These are phyloP conservation scores for Melaleuca quinquenervia DNA, from an alignment of 345 rosid genomes.

Conservation along the genomic window DNA sequence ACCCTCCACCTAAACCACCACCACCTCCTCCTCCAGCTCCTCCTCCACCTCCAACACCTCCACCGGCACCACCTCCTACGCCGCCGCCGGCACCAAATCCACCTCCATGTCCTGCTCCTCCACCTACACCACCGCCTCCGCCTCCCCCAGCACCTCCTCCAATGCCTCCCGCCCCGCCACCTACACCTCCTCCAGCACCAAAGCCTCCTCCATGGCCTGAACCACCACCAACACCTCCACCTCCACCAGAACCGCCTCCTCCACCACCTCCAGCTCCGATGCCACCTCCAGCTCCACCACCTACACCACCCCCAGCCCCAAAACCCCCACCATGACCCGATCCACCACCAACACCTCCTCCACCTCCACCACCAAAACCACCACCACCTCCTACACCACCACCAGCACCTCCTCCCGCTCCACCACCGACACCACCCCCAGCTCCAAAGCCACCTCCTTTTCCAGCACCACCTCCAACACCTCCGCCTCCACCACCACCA, in stretches of 20 bases:
- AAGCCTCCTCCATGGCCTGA: conserved; percentile 32
- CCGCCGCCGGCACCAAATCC: conserved; percentile 19
- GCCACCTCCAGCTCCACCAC: conserved; percentile 17
- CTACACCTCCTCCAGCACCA: conserved; percentile 30
- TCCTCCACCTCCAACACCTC: conserved; percentile 35
- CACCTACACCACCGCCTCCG: conserved; percentile 16
- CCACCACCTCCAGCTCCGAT: conserved; percentile 23
- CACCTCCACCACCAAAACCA: conserved; percentile 19
- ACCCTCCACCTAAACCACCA: conserved; percentile 38
- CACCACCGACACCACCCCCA: conserved; percentile 23
- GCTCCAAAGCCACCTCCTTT: conserved; percentile 29
- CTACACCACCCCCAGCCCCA: conserved; percentile 5
- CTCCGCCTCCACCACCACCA: conserved; percentile 32
- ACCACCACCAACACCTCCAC: conserved; percentile 32
- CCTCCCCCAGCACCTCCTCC: conserved; percentile 33
- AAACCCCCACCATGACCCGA: conserved; percentile 7
- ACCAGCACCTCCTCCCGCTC: conserved; percentile 27
- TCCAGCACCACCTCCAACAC: conserved; percentile 28
- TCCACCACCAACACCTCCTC: conserved; percentile 28
- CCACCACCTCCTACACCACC: conserved; percentile 29
- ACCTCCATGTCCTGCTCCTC: conserved; percentile 34
- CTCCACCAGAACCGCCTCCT: conserved; percentile 37
- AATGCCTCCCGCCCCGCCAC: conserved; percentile 32
- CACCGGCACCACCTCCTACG: conserved; percentile 30
- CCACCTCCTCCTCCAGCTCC: conserved; percentile 39